Base-by-base conservation (phyloP, 495 filamentous ascomycete genomes). In the Bacidia gigantensis region DNA sequence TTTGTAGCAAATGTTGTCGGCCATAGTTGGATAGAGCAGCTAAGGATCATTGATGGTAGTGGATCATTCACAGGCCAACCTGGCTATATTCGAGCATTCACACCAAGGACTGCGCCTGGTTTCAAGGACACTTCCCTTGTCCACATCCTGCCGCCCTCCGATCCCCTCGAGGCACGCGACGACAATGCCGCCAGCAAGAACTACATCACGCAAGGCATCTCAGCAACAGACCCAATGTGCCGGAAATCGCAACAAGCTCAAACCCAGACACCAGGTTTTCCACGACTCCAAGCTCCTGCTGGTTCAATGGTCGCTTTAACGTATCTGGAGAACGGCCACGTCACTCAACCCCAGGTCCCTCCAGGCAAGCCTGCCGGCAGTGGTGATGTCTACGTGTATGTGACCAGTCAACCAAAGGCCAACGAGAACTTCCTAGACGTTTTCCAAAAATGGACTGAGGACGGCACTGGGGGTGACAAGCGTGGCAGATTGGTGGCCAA, bases 261-360 rank as follows among this genome's bases (percentile, higher is more conserved):
- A 21, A 70, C 63, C 18, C 76, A 85, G 58, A 72, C 72, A 17
- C 57, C 65, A 2, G 69, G 72, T 10, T 81, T 72, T 53, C 79
- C 80, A 2, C 75, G 77, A 56, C 74, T 93, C 11, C 63, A 79
- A 52, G 86, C 82, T 21, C 69, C 73, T 20, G 71, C 84, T 7
- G 84, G 87, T 26, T 75, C 78, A 52, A 74, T 75, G 39, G 72
- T 93, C 48, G 84, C 89, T 20, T 65, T 95, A 49, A 71, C 75
- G 18, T 92, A 87, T 65, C 72, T 77, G 46, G 89, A 96, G 58
- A 96, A 96, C 60, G 89, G 89, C 14, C 89, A 96, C 65, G 84
- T 92, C 51, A 85, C 81, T 1, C 68, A 80, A 0, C 78, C 82
- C 3, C 60, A 72, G 24, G 74, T 74, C 43, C 74, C 78, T 22